Evolutionary conservation across 331 rosid species (phyloP), one percentile per base, ranked within the genome.

Genomic region (Acacia concinna): DNA sequence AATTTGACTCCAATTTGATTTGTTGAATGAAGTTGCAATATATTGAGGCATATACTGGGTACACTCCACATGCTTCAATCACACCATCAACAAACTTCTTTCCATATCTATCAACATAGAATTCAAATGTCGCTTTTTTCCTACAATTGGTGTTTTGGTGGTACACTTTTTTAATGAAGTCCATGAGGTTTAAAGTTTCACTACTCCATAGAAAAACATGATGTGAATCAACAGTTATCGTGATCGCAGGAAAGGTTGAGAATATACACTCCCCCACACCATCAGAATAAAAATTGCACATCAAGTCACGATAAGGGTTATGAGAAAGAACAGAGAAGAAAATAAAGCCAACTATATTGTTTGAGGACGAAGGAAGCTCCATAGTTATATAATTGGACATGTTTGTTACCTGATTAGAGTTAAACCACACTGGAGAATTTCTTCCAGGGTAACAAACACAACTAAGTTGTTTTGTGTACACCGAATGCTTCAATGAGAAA

Each of bases 391-490:
- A 28, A 35, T 35, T 79, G 3, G 78, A 75, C 25, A 78, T 34
- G 38, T 25, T 5, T 28, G 49, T 81, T 60, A 1, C 21, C 34
- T 23, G 63, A 49, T 8, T 17, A 18, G 3, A 10, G 3, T 10
- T 13, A 59, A 82, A 49, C 44, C 57, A 44, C 8, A 43, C 9
- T 14, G 82, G 82, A 27, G 54, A 71, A 12, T 6, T 65, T 68
- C 23, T 37, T 77, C 79, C 79, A 3, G 79, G 85, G 4, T 71
- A 44, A 77, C 76, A 64, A 77, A 30, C 25, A 63, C 4, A 4
- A 10, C 37, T 37, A 0, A 1, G 0, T 62, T 7, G 28, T 0
- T 51, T 7, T 15, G 25, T 41, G 31, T 18, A 25, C 20, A 40
- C 77, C 12, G 20, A 76, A 2, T 66, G 64, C 47, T 43, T 38